Evolutionary conservation across 75 land plant genomes (phyloP).

Genomic region (Isoetes taiwanensis): DNA sequence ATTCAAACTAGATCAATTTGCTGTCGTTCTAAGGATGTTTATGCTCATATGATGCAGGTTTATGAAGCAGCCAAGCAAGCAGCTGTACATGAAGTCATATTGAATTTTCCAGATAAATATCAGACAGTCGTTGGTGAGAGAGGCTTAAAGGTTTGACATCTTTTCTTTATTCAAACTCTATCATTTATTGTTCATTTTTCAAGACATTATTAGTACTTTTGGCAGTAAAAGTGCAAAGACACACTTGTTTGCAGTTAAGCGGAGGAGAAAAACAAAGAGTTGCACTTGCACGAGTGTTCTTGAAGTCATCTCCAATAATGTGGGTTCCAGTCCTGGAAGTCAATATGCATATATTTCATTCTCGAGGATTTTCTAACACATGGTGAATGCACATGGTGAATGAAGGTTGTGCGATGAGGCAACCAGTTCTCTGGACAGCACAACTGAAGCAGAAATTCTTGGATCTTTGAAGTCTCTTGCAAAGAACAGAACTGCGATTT

Average conservation of each 20-base stretch:
- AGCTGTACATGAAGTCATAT: constrained; percentile 84
- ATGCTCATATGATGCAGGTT: constrained; percentile 64
- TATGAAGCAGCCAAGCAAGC: constrained; percentile 86
- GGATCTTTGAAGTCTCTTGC: constrained; percentile 62
- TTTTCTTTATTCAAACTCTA: too few species aligned
- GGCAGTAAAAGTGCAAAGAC: too few species aligned
- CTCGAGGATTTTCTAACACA: too few species aligned
- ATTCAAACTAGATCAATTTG: too few species aligned
- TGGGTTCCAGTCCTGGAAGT: too few species aligned
- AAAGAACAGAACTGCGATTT: constrained; percentile 63
- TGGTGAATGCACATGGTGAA: background rate
- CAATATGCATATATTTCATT: too few species aligned
- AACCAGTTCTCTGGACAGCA: constrained; percentile 95
- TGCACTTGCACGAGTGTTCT: constrained; percentile 82
- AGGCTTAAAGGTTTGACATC: constrained; percentile 67
- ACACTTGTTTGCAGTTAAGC: constrained; percentile 81
- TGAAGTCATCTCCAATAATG: constrained; percentile 71
- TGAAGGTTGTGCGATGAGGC: constrained; percentile 92
- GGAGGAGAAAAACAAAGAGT: constrained; percentile 98
- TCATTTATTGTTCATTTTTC: too few species aligned
- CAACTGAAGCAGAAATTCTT: constrained; percentile 87
- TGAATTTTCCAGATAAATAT: constrained; percentile 79
- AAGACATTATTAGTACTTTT: too few species aligned
- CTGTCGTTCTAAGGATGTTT: too few species aligned
- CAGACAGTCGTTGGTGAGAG: constrained; percentile 84